Conservation (phyloP, 139 green algal genomes). For the Desmodesmus armatus region DNA sequence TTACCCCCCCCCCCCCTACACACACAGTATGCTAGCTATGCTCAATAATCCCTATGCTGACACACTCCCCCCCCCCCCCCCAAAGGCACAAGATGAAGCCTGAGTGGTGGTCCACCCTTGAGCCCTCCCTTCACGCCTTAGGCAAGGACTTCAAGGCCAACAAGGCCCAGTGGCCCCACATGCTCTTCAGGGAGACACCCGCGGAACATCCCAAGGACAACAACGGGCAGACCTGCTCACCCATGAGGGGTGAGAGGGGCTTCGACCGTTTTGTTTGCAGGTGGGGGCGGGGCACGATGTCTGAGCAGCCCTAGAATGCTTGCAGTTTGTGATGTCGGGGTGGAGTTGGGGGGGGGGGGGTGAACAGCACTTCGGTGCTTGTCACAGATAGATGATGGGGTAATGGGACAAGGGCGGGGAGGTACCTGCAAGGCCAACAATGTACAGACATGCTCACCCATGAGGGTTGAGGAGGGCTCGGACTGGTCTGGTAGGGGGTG, state of each 20-base stretch:
- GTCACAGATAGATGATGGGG: too few relatives aligned
- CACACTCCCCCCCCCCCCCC: too few relatives aligned
- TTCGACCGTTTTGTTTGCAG: too few relatives aligned
- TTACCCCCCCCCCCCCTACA: too few relatives aligned
- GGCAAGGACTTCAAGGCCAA: constrained; percentile 17
- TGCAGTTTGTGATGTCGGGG: too few relatives aligned
- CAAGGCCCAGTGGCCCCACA: background rate
- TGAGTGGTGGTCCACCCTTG: background rate
- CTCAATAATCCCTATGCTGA: too few relatives aligned
- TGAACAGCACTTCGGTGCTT: too few relatives aligned
- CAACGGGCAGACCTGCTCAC: background rate
- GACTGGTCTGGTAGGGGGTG: too few relatives aligned
- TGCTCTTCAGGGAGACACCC: constrained; percentile 11
- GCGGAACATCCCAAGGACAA: background rate
- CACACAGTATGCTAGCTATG: too few relatives aligned
- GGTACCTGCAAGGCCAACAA: background rate
- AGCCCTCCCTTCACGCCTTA: constrained; percentile 1
- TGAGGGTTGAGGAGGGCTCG: constrained; percentile 3
- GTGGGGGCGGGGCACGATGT: too few relatives aligned
- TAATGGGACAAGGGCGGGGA: background rate
- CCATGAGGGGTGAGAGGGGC: background rate
- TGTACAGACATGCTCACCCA: background rate
- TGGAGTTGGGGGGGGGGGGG: too few relatives aligned
- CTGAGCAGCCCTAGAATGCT: too few relatives aligned
- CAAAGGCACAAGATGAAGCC: constrained; percentile 16